phyloP scores from a whole-genome alignment of 805 yeast species.

The Zygotorulaspora sp. region DNA sequence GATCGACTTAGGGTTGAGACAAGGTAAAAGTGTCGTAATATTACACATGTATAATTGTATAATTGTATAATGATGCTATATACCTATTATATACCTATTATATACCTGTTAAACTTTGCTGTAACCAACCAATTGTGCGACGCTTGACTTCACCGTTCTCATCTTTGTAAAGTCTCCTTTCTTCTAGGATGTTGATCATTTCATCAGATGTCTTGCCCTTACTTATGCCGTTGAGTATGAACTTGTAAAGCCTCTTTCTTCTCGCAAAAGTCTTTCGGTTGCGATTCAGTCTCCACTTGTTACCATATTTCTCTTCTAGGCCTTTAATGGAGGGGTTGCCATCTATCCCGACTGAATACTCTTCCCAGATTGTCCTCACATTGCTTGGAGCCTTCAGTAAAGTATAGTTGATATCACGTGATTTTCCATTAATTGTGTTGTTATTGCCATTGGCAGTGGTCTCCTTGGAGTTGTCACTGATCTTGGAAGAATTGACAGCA shows the following conservation, averaged over 20 bases:
- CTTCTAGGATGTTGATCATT: constrained; percentile 32
- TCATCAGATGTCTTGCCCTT: constrained; percentile 35
- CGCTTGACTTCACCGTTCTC: constrained; percentile 34
- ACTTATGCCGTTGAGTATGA: constrained; percentile 33
- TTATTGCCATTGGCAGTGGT: not conserved
- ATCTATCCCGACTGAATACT: constrained; percentile 39
- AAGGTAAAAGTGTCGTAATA: too few relatives aligned
- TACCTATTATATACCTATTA: too few relatives aligned
- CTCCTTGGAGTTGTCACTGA: too few relatives aligned
- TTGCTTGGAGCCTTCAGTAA: constrained; percentile 34
- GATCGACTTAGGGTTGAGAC: too few relatives aligned
- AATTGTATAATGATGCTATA: not conserved
- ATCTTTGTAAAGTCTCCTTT: constrained; percentile 30
- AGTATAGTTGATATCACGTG: constrained; percentile 24
- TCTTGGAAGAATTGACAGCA: too few relatives aligned
- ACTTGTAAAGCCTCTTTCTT: constrained; percentile 36
- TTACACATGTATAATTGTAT: too few relatives aligned
- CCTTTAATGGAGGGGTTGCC: constrained; percentile 40
- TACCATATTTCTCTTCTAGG: constrained; percentile 40
- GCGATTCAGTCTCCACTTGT: constrained; percentile 40
- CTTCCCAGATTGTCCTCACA: constrained; percentile 38
- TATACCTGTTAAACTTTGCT: constrained; percentile 35
- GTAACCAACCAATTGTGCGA: constrained; percentile 37
- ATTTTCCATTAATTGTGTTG: not conserved
- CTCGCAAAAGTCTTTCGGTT: constrained; percentile 37